phyloP scores from a whole-genome alignment of 2,329 filamentous ascomycete species.

The Orbilia ellipsospora region DNA sequence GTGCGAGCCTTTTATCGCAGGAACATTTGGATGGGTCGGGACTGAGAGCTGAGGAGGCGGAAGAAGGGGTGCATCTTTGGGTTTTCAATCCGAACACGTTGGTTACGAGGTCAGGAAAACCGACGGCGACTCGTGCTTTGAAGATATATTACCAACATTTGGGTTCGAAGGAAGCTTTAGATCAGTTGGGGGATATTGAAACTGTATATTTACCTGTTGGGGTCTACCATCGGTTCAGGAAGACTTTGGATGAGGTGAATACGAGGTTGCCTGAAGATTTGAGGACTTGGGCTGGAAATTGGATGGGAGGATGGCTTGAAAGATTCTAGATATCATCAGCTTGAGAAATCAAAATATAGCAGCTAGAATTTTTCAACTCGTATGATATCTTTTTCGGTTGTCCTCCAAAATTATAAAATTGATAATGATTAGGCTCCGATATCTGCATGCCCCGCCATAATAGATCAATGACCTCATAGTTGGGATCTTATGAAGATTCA shows the following conservation, averaged over 20 bases:
- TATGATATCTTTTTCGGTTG: no score
- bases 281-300: constrained; percentile 22
- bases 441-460: no score
- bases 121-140: constrained; percentile 33
- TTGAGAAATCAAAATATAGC: no score
- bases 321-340: constrained; percentile 15
- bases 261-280: constrained; percentile 24
- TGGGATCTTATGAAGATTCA: no score
- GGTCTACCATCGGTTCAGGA: constrained; percentile 30
- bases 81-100: constrained; percentile 54
- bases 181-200: constrained; percentile 42
- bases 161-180: constrained; percentile 14
- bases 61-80: constrained; percentile 44
- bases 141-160: constrained; percentile 50
- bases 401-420: no score
- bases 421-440: no score
- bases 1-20: constrained; percentile 43
- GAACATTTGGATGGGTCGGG: constrained; percentile 35
- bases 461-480: no score
- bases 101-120: constrained; percentile 36
- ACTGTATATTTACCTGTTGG: constrained; percentile 40
- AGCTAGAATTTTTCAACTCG: no score
- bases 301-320: constrained; percentile 46
- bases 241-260: constrained; percentile 34
- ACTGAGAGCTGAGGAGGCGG: constrained; percentile 21